phyloP scores from a whole-genome alignment of 2,329 filamentous ascomycete species.

The Aphanocladium album region DNA sequence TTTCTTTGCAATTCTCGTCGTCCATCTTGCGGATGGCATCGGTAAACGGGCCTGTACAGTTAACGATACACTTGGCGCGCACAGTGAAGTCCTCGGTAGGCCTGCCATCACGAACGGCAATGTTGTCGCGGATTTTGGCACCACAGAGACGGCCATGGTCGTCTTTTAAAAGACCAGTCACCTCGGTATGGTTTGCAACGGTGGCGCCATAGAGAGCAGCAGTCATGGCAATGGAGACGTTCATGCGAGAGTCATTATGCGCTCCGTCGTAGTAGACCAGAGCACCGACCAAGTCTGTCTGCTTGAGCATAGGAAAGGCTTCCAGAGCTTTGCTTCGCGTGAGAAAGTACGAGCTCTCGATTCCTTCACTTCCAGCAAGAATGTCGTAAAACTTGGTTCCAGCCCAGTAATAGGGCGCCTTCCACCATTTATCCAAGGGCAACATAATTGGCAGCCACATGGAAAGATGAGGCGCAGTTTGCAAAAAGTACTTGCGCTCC shows the following conservation, averaged over 20 bases:
- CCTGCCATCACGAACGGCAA: constrained; percentile 60
- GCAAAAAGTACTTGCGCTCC: constrained; percentile 70
- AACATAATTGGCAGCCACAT: constrained; percentile 73
- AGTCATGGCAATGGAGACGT: constrained; percentile 82
- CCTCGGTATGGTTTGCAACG: constrained; percentile 77
- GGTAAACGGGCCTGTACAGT: constrained; percentile 83
- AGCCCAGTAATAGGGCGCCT: constrained; percentile 71
- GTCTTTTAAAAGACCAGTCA: constrained; percentile 72
- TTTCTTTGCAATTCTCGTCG: constrained; percentile 64
- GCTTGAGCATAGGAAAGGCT: constrained; percentile 84
- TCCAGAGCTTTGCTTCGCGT: constrained; percentile 82
- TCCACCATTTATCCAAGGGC: constrained; percentile 70
- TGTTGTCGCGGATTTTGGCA: constrained; percentile 65
- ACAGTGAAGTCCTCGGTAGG: constrained; percentile 59
- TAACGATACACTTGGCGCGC: constrained; percentile 76
- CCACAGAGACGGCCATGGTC: constrained; percentile 67
- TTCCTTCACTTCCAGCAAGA: constrained; percentile 78
- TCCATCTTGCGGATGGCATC: constrained; percentile 85
- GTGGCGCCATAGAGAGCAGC: constrained; percentile 82
- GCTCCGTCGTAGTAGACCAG: constrained; percentile 89
- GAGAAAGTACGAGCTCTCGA: constrained; percentile 84
- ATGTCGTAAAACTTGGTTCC: constrained; percentile 81
- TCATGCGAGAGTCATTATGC: constrained; percentile 91
- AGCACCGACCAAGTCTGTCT: constrained; percentile 70
- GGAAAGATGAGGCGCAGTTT: constrained; percentile 69